Conservation (phyloP, 805 yeast species). For the Kodamaea leandrae region DNA sequence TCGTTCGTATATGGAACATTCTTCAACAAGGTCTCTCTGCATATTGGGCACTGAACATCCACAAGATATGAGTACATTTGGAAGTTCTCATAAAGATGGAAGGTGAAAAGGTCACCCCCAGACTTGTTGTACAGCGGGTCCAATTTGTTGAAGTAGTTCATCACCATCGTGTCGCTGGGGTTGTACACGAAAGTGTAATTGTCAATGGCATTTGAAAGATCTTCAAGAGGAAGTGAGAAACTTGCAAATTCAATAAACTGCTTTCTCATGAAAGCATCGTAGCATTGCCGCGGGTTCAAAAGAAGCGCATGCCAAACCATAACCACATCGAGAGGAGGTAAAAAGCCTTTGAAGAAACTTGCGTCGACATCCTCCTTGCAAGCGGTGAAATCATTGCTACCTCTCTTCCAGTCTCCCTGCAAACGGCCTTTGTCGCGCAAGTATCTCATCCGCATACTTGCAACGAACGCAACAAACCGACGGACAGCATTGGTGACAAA, state of each 20-base stretch:
- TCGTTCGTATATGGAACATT: conserved; percentile 14
- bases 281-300: conserved; percentile 17
- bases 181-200: conserved; percentile 13
- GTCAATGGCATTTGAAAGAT: conserved; percentile 11
- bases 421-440: too few species aligned
- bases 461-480: conserved; percentile 20
- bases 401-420: too few species aligned
- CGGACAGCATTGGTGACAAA: conserved; percentile 23
- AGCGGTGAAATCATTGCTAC: too few species aligned
- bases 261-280: conserved; percentile 17
- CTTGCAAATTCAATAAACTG: conserved; percentile 15
- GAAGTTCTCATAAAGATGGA: conserved; percentile 1
- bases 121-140: too few species aligned
- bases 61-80: conserved; percentile 3
- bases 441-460: conserved; percentile 17
- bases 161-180: conserved; percentile 8
- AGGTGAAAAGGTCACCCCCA: too few species aligned
- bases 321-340: conserved; percentile 25
- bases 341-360: conserved; percentile 1
- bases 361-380: not conserved
- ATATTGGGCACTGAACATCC: conserved; percentile 3
- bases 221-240: conserved; percentile 20
- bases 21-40: not conserved
- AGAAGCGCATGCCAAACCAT: conserved; percentile 26
- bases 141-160: conserved; percentile 9